These are phyloP conservation scores for Graphiopsis chlorocephala DNA, from an alignment of 2,329 filamentous ascomycete species.

Conservation along the genomic window DNA sequence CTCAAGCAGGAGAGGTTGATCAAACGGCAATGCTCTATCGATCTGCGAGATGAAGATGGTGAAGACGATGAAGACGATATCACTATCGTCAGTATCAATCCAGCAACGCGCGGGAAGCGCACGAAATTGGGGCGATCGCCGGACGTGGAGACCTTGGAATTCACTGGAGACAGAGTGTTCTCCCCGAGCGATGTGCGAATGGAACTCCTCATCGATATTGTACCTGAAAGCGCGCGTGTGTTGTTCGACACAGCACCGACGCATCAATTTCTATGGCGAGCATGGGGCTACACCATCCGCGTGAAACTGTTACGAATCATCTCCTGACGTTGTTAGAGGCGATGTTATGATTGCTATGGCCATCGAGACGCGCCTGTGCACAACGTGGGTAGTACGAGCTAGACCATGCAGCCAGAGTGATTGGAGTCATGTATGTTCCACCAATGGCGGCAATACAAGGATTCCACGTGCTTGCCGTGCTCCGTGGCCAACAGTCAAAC, in stretches of 20 bases:
- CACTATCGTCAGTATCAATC: not conserved
- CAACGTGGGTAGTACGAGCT: not conserved
- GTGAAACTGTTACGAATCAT: not conserved
- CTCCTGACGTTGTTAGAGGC: not conserved
- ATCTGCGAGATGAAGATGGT: not conserved
- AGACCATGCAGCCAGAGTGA: not conserved
- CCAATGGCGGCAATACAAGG: not conserved
- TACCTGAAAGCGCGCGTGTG: too few species aligned
- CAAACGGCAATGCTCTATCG: not conserved
- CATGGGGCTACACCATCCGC: not conserved
- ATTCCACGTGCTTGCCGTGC: not conserved
- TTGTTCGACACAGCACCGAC: not conserved
- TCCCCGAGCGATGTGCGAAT: too few species aligned
- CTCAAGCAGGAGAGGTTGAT: not conserved
- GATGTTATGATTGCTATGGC: not conserved
- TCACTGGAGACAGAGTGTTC: not conserved
- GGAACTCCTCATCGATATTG: too few species aligned
- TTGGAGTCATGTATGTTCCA: not conserved
- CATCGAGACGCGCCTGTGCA: not conserved
- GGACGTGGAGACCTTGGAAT: not conserved
- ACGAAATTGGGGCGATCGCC: not conserved
- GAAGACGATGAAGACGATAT: not conserved
- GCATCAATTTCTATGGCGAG: not conserved
- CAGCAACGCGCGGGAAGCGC: not conserved
- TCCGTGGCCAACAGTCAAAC: not conserved